phyloP scores from a whole-genome alignment of 2,329 filamentous ascomycete species.

The Cadophora luteo-olivacea region DNA sequence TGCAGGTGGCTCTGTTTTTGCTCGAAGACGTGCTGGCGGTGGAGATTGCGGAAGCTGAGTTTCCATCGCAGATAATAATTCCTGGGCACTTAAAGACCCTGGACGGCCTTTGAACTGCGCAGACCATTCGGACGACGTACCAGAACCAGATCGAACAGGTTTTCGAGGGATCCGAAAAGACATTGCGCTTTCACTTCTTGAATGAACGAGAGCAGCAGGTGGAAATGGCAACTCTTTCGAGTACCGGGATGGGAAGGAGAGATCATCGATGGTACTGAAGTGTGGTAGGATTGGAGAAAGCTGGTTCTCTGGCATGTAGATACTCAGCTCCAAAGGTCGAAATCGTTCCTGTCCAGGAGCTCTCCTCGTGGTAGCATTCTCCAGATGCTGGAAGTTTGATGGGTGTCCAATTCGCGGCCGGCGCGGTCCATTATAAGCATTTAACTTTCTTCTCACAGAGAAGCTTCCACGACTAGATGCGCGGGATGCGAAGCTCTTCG shows the following conservation, averaged over 20 bases:
- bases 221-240: slow-evolving; percentile 31
- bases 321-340: slow-evolving; percentile 62
- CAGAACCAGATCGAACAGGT: slow-evolving; percentile 40
- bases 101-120: slow-evolving; percentile 33
- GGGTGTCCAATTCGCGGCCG: slow-evolving; percentile 64
- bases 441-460: slow-evolving; percentile 51
- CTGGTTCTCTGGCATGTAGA: slow-evolving; percentile 53
- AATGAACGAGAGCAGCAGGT: slow-evolving; percentile 33
- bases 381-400: slow-evolving; percentile 65
- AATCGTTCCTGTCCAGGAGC: slow-evolving; percentile 46
- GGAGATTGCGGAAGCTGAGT: slow-evolving; percentile 37
- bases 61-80: slow-evolving; percentile 38
- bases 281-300: slow-evolving; percentile 64
- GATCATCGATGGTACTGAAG: slow-evolving; percentile 48
- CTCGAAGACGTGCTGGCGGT: slow-evolving; percentile 39
- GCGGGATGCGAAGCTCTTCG: slow-evolving; percentile 49
- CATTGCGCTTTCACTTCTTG: slow-evolving; percentile 40
- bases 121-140: slow-evolving; percentile 37
- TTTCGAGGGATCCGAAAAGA: slow-evolving; percentile 43
- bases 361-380: slow-evolving; percentile 47
- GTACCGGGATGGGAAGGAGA: slow-evolving; percentile 23
- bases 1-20: slow-evolving; percentile 40
- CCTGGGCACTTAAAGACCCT: slow-evolving; percentile 37
- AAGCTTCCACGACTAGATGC: slow-evolving; percentile 51
- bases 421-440: slow-evolving; percentile 54